Evolutionary conservation across 345 rosid genomes (phyloP).

Genomic region (Reutealis trisperma): DNA sequence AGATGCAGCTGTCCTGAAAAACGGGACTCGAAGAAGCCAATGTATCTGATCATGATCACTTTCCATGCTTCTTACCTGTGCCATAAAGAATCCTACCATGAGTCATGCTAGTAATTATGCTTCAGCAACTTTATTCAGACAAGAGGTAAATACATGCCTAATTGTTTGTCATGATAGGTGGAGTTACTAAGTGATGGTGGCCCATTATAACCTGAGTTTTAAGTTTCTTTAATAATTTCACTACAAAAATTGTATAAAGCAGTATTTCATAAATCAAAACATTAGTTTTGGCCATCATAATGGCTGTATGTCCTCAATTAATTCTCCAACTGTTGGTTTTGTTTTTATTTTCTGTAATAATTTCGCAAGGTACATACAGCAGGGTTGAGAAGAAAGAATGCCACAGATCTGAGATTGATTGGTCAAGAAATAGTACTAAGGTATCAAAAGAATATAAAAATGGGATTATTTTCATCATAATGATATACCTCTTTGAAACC

Average conservation of each 20-base stretch:
- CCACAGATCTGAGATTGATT: not conserved
- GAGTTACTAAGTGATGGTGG: not conserved
- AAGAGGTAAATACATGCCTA: not conserved
- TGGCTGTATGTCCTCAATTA: constrained; percentile 9
- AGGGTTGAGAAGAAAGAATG: not conserved
- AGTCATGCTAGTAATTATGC: constrained; percentile 4
- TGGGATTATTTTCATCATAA: not conserved
- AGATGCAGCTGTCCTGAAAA: not conserved
- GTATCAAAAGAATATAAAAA: not conserved
- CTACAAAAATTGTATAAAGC: not conserved
- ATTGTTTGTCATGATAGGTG: not conserved
- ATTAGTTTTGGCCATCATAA: not conserved
- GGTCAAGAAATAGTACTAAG: not conserved
- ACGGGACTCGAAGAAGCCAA: not conserved
- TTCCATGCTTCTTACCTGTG: constrained; percentile 55
- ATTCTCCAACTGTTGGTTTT: constrained; percentile 1
- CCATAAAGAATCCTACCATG: constrained; percentile 20
- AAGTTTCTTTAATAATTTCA: constrained; percentile 7
- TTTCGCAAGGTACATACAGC: not conserved
- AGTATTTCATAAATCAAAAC: not conserved
- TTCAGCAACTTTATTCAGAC: not conserved
- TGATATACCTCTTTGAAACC: constrained; percentile 87
- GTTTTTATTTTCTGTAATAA: not conserved
- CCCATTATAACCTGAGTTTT: not conserved
- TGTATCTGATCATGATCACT: constrained; percentile 29